Percentiles rank a stretch among this genome's conserved stretches.
Evolutionary conservation across 257 asterid genomes (phyloP).

Genomic region (Solanum boliviense): DNA sequence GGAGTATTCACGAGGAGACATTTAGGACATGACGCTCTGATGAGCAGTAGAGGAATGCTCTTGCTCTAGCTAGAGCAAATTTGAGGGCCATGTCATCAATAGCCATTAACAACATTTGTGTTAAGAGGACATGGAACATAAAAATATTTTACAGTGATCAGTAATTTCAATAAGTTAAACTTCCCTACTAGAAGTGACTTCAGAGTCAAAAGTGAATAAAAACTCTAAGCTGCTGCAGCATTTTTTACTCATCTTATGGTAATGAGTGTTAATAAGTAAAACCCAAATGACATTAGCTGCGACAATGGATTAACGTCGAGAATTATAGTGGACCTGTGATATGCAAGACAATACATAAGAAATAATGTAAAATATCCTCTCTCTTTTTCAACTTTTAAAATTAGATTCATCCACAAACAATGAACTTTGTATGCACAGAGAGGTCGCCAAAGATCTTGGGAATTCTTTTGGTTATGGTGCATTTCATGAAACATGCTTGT

Average conservation of each 20-base stretch:
- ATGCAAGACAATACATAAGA: background rate
- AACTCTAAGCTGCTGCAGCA: background rate
- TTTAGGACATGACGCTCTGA: constrained; percentile 9
- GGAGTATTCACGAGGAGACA: constrained; percentile 40
- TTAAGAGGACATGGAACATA: constrained; percentile 6
- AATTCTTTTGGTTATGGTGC: background rate
- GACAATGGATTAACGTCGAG: background rate
- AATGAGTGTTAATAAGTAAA: background rate
- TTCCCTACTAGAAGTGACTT: background rate
- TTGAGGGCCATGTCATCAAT: constrained; percentile 88
- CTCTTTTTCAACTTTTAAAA: background rate
- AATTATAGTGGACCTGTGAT: background rate
- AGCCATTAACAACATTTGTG: constrained; percentile 22
- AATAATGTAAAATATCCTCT: background rate
- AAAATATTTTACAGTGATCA: background rate
- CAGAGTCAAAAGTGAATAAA: background rate
- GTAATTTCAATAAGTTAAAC: background rate
- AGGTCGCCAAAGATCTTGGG: background rate
- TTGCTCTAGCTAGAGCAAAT: constrained; percentile 56
- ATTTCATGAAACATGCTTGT: background rate
- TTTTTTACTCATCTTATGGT: background rate
- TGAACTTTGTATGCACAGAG: background rate
- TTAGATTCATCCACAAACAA: background rate
- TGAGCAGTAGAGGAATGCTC: constrained; percentile 13
- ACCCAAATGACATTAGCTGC: background rate